Percentiles rank a stretch among this genome's conserved stretches.
Evolutionary conservation across 331 rosid genomes (phyloP).

Genomic region (Stylosanthes scabra): DNA sequence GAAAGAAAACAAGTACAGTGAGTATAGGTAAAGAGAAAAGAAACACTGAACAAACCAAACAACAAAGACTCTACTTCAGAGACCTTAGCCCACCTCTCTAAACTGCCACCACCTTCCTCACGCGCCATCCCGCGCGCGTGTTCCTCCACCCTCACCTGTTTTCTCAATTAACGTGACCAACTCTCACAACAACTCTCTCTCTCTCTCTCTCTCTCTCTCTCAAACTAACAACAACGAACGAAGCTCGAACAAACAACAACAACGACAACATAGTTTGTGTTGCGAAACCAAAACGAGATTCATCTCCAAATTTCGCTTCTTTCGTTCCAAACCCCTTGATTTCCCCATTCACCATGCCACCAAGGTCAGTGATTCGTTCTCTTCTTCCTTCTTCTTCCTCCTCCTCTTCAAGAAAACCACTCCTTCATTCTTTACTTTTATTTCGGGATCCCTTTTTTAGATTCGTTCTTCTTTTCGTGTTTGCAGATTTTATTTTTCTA

Average conservation of each 20-base stretch:
- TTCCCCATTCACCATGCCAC: constrained; percentile 55
- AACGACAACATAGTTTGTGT: constrained; percentile 17
- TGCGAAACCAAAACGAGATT: constrained; percentile 38
- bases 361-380: constrained; percentile 46
- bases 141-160: neutral
- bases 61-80: no score
- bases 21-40: neutral
- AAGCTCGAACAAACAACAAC: constrained; percentile 37
- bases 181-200: constrained; percentile 38
- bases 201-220: constrained; percentile 36
- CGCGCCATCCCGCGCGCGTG: constrained; percentile 58
- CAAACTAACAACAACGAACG: constrained; percentile 45
- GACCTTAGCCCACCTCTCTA: neutral
- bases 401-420: neutral
- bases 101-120: constrained; percentile 20
- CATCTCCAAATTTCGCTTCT: constrained; percentile 47
- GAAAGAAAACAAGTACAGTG: neutral
- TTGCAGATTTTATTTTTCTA: constrained; percentile 35
- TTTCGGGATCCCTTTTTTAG: constrained; percentile 44
- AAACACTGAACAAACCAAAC: neutral
- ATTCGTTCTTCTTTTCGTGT: constrained; percentile 52
- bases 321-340: constrained; percentile 62
- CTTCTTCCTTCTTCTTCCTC: no score
- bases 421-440: neutral
- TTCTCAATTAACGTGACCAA: constrained; percentile 49